Evolutionary conservation across 2,329 filamentous ascomycete species (phyloP), one percentile per base, ranked within the genome.

Genomic region (Fusarium secorum): DNA sequence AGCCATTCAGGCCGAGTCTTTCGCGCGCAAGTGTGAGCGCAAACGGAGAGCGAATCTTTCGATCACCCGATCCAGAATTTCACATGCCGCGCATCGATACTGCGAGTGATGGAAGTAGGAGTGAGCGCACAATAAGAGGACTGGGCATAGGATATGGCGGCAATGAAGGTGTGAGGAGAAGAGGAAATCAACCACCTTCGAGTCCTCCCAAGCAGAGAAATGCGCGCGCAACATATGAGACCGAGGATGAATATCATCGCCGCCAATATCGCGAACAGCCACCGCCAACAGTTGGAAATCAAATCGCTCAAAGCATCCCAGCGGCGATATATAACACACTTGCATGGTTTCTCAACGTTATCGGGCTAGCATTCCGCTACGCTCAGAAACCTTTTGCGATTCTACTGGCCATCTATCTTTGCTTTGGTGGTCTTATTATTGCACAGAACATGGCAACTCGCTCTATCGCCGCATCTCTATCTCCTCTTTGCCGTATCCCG

Each of bases 401-500:
- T 64, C 77, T 88, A 4, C 78, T 94, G 17, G 86, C 90, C 17
- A 77, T 89, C 46, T 91, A 91, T 75, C 79, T 93, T 17, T 82
- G 88, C 38, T 82, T 89, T 32, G 89, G 89, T 52, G 82, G 86
- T 24, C 78, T 88, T 52, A 86, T 90, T 41, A 81, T 92, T 26
- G 83, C 87, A 4, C 86, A 88, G 48, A 91, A 89, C 75, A 86
- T 91, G 76, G 78, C 92, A 33, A 89, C 88, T 20, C 84, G 84
- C 51, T 91, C 89, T 4, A 79, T 92, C 58, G 85, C 86, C 51
- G 81, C 86, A 14, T 89, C 90, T 1, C 79, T 95, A 4, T 89
- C 90, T 2, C 91, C 92, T 0, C 72, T 95, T 24, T 95, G 93
- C 76, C 85, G 87, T 24, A 81, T 95, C 4, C 93, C 93, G 1